Evolutionary conservation across 1,284 basidiomycete genomes (phyloP).

Genomic region (Leccinum huronense): DNA sequence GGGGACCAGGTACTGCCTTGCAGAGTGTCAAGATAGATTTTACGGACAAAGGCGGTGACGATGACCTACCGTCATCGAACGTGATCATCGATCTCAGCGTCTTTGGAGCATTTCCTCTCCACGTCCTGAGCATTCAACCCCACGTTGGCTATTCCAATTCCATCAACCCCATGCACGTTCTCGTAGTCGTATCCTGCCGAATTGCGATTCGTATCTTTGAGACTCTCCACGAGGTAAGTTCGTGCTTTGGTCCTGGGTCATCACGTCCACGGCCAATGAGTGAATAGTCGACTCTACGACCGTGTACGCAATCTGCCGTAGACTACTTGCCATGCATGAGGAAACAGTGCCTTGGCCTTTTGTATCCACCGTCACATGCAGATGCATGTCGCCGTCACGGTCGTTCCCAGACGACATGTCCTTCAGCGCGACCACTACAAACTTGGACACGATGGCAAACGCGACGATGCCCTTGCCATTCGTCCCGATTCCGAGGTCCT

Average conservation of each 20-base stretch:
- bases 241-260: constrained; percentile 68
- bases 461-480: constrained; percentile 83
- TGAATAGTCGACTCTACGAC: constrained; percentile 92
- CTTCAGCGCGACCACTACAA: constrained; percentile 83
- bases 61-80: constrained; percentile 78
- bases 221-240: constrained; percentile 90
- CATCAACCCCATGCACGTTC: constrained; percentile 88
- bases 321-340: constrained; percentile 76
- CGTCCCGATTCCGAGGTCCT: constrained; percentile 83
- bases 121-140: constrained; percentile 83
- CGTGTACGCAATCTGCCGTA: constrained; percentile 92
- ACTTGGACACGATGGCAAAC: constrained; percentile 88
- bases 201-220: constrained; percentile 91
- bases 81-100: constrained; percentile 79
- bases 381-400: constrained; percentile 69
- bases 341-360: constrained; percentile 78
- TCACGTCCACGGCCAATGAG: constrained; percentile 91
- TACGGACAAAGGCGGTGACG: background rate
- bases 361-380: constrained; percentile 84
- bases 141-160: constrained; percentile 88
- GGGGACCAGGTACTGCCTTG: constrained; percentile 74
- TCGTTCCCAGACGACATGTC: constrained; percentile 50
- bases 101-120: constrained; percentile 64
- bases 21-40: background rate
- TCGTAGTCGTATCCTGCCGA: constrained; percentile 89